Evolutionary conservation across 345 rosid genomes (phyloP), one percentile per base, ranked within the genome.

Genomic region (Durio zibethinus): DNA sequence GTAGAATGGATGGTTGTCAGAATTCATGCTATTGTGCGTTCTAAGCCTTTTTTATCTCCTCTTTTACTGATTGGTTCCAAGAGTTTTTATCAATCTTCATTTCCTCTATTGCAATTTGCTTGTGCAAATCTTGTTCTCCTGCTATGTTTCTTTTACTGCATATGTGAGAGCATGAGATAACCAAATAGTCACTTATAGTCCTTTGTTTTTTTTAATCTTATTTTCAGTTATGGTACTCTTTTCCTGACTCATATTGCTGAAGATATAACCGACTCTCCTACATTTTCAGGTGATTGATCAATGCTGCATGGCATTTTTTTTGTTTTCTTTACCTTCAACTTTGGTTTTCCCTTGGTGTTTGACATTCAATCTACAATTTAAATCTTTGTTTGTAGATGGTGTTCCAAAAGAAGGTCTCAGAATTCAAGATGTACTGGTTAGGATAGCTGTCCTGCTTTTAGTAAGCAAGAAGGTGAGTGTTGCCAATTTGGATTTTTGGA

Each of bases 381-480:
- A 40, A 18, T 77, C 65, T 87, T 85, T 77, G 80, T 78, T 67
- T 88, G 79, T 83, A 97, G 99, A 92, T 85, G 98, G 98, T 76
- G 98, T 97, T 73, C 99, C 99, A 6, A 94, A 97, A 85, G 99
- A 97, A 86, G 99, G 99, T 77, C 98, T 97, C 72, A 85, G 99
- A 86, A 89, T 90, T 75, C 87, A 79, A 78, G 99, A 97, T 79
- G 98, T 97, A 10, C 90, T 97, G 12, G 88, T 92, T 57, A 88
- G 99, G 83, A 89, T 92, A 75, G 97, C 96, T 33, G 65, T 83
- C 82, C 84, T 97, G 83, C 77, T 86, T 84, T 83, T 89, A 77
- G 62, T 97, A 25, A 82, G 87, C 85, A 92, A 94, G 48, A 97
- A 92, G 92, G 99, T 93, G 82, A 86, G 86, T 74, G 79, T 66